Evolutionary conservation across 2,329 filamentous ascomycete species (phyloP).

Genomic region (Epichloe gansuensis): DNA sequence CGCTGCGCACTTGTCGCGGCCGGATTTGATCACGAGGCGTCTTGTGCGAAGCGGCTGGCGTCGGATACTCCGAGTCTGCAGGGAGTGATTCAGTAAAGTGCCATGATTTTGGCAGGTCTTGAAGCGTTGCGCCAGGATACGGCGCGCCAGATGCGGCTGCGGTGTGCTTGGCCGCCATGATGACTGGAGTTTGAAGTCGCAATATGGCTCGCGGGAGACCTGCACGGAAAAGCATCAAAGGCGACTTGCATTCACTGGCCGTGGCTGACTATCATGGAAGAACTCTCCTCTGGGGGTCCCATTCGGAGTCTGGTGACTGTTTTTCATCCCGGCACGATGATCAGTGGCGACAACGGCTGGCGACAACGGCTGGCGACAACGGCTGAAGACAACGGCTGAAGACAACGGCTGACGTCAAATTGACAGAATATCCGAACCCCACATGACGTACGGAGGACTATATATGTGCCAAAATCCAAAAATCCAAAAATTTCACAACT

Average conservation of each 20-base stretch:
- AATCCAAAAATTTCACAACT: no score
- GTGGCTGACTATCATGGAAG: not conserved
- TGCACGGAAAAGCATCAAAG: slow-evolving; percentile 23
- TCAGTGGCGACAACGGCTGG: no score
- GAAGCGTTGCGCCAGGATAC: slow-evolving; percentile 24
- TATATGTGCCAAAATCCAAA: no score
- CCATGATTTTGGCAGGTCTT: slow-evolving; percentile 52
- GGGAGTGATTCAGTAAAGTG: slow-evolving; percentile 55
- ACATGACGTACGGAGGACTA: no score
- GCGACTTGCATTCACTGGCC: slow-evolving; percentile 4
- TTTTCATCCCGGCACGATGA: not conserved
- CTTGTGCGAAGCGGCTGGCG: slow-evolving; percentile 67
- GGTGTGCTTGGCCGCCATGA: slow-evolving; percentile 22
- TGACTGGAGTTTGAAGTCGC: slow-evolving; percentile 12
- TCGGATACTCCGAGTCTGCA: slow-evolving; percentile 64
- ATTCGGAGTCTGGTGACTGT: not conserved
- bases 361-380: no score
- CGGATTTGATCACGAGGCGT: slow-evolving; percentile 64
- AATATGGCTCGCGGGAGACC: slow-evolving; percentile 18
- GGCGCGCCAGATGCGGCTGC: slow-evolving; percentile 12
- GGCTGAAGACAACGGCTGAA: no score
- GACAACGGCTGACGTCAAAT: no score
- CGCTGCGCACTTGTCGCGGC: slow-evolving; percentile 72
- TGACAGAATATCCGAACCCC: no score
- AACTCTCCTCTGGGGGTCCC: not conserved